Evolutionary conservation across 106 monocot species (phyloP), one percentile per base, ranked within the genome.

Genomic region (Dendrobium officinale): DNA sequence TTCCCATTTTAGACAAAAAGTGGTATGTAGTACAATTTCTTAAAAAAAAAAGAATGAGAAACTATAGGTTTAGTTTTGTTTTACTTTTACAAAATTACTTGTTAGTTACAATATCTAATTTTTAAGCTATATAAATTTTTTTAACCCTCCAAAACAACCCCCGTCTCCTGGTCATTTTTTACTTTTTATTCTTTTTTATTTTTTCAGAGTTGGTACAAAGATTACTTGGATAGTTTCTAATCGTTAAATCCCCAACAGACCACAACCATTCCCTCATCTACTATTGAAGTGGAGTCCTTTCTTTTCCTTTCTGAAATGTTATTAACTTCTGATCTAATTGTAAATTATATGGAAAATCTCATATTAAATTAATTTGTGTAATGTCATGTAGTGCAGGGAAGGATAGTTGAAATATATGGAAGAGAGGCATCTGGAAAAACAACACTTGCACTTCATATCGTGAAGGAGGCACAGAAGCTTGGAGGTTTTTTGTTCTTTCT

Each of bases 401-500:
- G 96, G 87, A 92, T 96, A 42, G 86, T 96, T 73, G 96, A 96
- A 83, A 92, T 96, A 49, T 96, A 86, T 88, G 96, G 96, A 18
- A 91, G 81, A 80, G 96, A 96, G 78, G 90, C 96, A 77, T 96
- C 89, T 83, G 96, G 96, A 45, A 96, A 96, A 81, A 96, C 96
- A 78, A 93, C 96, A 73, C 90, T 96, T 79, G 96, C 96, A 27
- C 90, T 96, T 86, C 93, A 96, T 80, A 86, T 93, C 66, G 86
- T 96, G 77, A 96, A 90, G 81, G 93, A 96, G 86, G 91, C 93
- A 82, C 96, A 96, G 79, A 93, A 90, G 81, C 79, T 77, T 84
- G 93, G 96, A 96, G 96, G 96, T 93, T 72, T 26, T 15, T 84
- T n/a, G 93, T 91, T 77, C 37, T 76, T 1, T 42, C 42, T 76